Base-by-base conservation (phyloP, 225 moss, liverwort and hornwort genomes). In the Physcomitrium patens region DNA sequence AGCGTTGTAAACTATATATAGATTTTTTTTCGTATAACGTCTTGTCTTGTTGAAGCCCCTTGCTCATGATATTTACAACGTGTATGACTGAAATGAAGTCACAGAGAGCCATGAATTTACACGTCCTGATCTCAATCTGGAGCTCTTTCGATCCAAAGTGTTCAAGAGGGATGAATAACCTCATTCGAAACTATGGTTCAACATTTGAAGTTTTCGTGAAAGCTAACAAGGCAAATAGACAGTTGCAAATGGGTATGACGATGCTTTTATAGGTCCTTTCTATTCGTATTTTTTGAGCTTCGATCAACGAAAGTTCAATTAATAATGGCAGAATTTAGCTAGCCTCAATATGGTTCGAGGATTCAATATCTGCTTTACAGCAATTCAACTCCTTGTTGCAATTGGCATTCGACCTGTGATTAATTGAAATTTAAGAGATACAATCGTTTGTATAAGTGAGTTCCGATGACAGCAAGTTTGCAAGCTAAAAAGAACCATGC, bases 1-100 rank as follows among this genome's bases (percentile, higher is more conserved):
- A 45, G 70, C 52, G 60, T 23, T 52, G 42, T 24, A 24, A 3
- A 47, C 24, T 24, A 45, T 69, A n/a, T 44, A 23, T 24, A 16
- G 20, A 5, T 28, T 28, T n/a, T 55, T 47, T 6, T 14, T 61
- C 15, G 23, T 15, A n/a, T 65, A 65, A 48, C 11, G 6, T 57
- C 14, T 67, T 17, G 56, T 62, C 67, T 53, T 65, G 24, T 53
- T 46, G 8, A 22, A 48, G 18, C 22, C 13, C 60, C 45, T 26
- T 37, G 24, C 66, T 66, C 53, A 61, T 61, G 60, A 43, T 43
- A 49, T 56, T 67, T 56, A 70, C 55, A 71, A 59, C 26, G 50
- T 17, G 42, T 51, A 56, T 67, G 50, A 66, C 67, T 41, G 24
- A 24, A 24, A 24, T 24, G 24, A 1, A 24, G 24, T 24, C 24